Conservation (phyloP, 2,329 filamentous ascomycete species). For the Aspergillus sp. region DNA sequence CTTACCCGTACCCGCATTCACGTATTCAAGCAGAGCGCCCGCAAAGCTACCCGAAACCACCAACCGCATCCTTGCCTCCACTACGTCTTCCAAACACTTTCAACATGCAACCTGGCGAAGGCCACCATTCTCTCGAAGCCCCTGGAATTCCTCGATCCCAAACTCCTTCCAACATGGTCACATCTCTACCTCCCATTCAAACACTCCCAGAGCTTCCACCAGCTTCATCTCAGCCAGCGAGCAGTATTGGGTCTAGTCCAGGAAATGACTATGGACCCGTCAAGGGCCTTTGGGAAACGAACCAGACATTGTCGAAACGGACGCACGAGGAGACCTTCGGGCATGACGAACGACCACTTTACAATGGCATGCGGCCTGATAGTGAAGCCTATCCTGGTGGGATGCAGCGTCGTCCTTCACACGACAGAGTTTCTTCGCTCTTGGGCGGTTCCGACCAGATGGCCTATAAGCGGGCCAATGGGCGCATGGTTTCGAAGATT, state of each 20-base stretch:
- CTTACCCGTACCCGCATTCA: conserved; percentile 26
- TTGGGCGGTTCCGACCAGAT: conserved; percentile 28
- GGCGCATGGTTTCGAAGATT: conserved; percentile 32
- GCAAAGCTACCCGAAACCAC: conserved; percentile 25
- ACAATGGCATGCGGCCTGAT: conserved; percentile 47
- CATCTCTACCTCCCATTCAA: conserved; percentile 41
- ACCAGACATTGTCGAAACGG: conserved; percentile 31
- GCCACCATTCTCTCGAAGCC: conserved; percentile 41
- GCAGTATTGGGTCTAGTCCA: conserved; percentile 22
- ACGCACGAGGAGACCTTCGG: conserved; percentile 41
- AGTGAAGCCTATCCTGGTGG: conserved; percentile 23
- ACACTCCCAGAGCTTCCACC: conserved; percentile 29
- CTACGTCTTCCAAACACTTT: conserved; percentile 20
- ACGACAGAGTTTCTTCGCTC: conserved; percentile 22
- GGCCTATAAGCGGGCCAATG: conserved; percentile 39
- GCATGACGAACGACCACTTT: conserved; percentile 39
- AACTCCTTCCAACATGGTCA: conserved; percentile 25
- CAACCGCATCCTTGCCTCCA: conserved; percentile 23
- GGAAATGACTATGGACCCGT: conserved; percentile 24
- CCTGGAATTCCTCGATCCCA: conserved; percentile 22
- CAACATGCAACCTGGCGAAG: conserved; percentile 5
- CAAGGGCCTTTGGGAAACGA: conserved; percentile 34
- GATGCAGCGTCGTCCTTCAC: conserved; percentile 26
- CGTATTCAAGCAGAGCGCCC: conserved; percentile 22
- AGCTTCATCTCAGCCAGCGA: conserved; percentile 23